Base-by-base conservation (phyloP, 257 asterid species). In the Craterostigma plantagineum region DNA sequence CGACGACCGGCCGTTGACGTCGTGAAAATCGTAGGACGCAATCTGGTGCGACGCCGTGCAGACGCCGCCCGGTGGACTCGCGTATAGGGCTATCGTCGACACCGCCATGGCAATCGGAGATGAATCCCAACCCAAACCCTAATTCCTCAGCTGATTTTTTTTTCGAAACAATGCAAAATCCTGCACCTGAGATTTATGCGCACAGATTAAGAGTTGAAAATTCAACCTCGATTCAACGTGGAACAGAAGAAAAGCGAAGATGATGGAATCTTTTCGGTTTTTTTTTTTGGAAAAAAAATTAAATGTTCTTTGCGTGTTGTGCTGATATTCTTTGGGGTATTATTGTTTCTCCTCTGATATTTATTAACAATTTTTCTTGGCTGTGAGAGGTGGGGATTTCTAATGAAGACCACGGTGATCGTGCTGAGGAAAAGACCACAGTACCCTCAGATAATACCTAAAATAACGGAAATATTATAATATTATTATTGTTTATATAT, bases 1-100 rank as follows among this genome's bases (percentile, higher is more conserved):
- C 38, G 75, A 15, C 10, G 90, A 54, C 34, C 93, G 74, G 34
- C 72, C 61, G 61, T 59, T 68, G 27, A 75, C 61, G 53, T 87
- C 95, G 17, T 71, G 65, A 23, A 2, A 23, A 53, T 87, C 98
- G 60, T 43, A 64, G 18, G 93, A 60, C 57, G 66, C 75, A 66
- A 84, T 74, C 69, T 76, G 94, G 57, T 81, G 79, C 36, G 94
- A 61, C 43, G 83, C 66, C 35, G 95, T 67, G 61, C 87, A 79
- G 14, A 86, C 63, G 63, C 77, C 69, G 53, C 79, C 67, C 46
- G 93, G 81, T 14, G 96, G 75, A 58, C 76, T 80, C 34, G 93
- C 76, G 63, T 72, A 80, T 35, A 81, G 75, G 44, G 93, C 93
- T 45, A 82, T 87, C 37, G 98, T 59, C 59, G 98, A 76, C 53